phyloP scores from a whole-genome alignment of 2,329 filamentous ascomycete genomes.

The Phyllosticta paracitricarpa region DNA sequence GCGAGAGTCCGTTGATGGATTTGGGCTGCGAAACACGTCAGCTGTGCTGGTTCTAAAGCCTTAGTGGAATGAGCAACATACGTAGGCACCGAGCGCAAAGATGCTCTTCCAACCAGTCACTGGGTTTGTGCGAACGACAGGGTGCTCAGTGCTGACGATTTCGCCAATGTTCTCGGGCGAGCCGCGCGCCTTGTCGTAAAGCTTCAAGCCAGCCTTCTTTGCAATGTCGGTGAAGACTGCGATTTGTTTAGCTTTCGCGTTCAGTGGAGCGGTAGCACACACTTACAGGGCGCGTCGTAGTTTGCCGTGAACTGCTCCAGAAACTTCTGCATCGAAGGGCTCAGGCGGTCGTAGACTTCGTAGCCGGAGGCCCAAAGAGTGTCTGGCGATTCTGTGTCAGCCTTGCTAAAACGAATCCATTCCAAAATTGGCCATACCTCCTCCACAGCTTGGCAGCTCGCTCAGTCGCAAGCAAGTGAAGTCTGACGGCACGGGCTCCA shows the following conservation, averaged over 20 bases:
- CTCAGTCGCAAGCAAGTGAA: slow-evolving; percentile 30
- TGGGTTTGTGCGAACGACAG: slow-evolving; percentile 51
- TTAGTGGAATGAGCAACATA: slow-evolving; percentile 6
- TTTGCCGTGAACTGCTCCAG: slow-evolving; percentile 37
- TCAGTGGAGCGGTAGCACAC: slow-evolving; percentile 10
- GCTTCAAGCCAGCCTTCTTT: slow-evolving; percentile 29
- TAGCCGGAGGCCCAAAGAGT: slow-evolving; percentile 28
- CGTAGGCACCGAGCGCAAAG: slow-evolving; percentile 32
- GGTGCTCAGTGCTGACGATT: slow-evolving; percentile 42
- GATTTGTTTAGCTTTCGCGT: too few relatives aligned
- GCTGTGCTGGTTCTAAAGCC: not conserved
- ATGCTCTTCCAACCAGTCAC: slow-evolving; percentile 53
- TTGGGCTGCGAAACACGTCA: not conserved
- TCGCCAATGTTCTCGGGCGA: slow-evolving; percentile 45
- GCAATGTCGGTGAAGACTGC: slow-evolving; percentile 30
- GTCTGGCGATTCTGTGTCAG: slow-evolving; percentile 12
- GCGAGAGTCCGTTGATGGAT: slow-evolving; percentile 1
- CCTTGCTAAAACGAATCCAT: not conserved
- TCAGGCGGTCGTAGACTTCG: slow-evolving; percentile 41
- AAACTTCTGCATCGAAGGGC: slow-evolving; percentile 38
- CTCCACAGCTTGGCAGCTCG: slow-evolving; percentile 23
- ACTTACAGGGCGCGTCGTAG: slow-evolving; percentile 33
- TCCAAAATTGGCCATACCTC: slow-evolving; percentile 7
- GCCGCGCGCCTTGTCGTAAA: slow-evolving; percentile 41
- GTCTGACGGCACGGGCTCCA: slow-evolving; percentile 31